Evolutionary conservation across 2,329 filamentous ascomycete genomes (phyloP), one percentile per base, ranked within the genome.

Genomic region (Claviceps digitariae): DNA sequence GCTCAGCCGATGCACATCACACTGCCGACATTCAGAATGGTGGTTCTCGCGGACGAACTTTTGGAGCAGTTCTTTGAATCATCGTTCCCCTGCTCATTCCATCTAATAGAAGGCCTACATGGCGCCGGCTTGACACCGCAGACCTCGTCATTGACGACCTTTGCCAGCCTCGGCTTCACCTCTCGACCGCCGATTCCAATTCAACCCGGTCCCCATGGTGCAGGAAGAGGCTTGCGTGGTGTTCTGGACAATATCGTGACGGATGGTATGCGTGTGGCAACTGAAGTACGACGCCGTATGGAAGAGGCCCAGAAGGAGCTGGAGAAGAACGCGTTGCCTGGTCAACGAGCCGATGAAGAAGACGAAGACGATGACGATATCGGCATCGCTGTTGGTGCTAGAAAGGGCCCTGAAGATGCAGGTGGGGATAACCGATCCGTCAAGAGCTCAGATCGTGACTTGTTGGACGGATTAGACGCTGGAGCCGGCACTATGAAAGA

Each of bases 41-140:
- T 98, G 3, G 87, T 98, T 10, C 81, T 98, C 8, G 93, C 93
- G 45, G 93, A 98, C 64, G 93, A 98, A 67, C 78, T 94, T 1
- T 80, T 98, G 6, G 91, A 98, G 63, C 87, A 94, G 60, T 98
- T 98, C 71, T 98, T 98, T 66, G 93, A 98, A 70, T 87, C 88
- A 0, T 94, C 90, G 43, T 96, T 97, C 71, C 89, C 91, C 0
- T 83, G 87, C 51, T 95, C 90, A 1, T 94, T 98, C 78, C 89
- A 87, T 62, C 83, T 96, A 48, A 83, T 87, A 25, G 86, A 94
- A 13, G 77, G 77, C 29, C 63, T 80, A 2, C 64, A 67, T 9
- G 66, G 54, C 47, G 52, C 66, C 4, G 58, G 65, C 6, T 56
- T 63, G 4, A 59, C 65, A 13, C 60, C 64, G 0, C 59, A 67